Conservation (phyloP, 2,329 filamentous ascomycete genomes). For the Colletotrichum liriopes region DNA sequence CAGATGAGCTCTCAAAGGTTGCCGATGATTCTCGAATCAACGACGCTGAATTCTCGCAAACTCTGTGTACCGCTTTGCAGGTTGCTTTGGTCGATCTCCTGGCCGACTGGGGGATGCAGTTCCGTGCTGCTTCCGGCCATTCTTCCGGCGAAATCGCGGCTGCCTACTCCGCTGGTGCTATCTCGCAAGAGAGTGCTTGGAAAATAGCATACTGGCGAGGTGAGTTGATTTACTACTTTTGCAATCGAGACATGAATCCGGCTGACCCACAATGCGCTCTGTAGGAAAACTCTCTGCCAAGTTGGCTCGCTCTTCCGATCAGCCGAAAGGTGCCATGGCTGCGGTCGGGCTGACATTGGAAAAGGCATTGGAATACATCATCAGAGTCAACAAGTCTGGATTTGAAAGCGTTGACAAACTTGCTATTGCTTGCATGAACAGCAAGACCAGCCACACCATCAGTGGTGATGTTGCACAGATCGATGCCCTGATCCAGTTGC, state of each 20-base stretch:
- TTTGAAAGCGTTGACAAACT: conserved; percentile 35
- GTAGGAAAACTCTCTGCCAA: conserved; percentile 52
- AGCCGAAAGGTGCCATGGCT: conserved; percentile 61
- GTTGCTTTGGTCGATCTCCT: conserved; percentile 57
- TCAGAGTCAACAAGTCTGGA: conserved; percentile 4
- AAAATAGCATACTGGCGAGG: conserved; percentile 66
- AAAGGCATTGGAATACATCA: conserved; percentile 49
- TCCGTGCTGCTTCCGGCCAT: conserved; percentile 53
- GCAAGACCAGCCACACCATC: conserved; percentile 65
- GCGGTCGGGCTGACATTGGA: conserved; percentile 62
- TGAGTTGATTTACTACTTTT: background rate
- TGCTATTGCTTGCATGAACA: conserved; percentile 63
- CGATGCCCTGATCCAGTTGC: conserved; percentile 54
- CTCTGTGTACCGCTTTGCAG: conserved; percentile 60
- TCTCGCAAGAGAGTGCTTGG: conserved; percentile 57
- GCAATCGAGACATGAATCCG: background rate
- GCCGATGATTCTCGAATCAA: conserved; percentile 37
- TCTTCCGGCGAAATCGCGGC: conserved; percentile 58
- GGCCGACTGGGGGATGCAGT: conserved; percentile 47
- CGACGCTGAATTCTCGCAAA: conserved; percentile 49
- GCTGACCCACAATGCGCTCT: too few species aligned
- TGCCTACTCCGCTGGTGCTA: conserved; percentile 57
- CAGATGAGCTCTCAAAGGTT: conserved; percentile 42
- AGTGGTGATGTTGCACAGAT: conserved; percentile 64
- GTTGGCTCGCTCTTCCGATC: conserved; percentile 38